A percentile compares a stretch with the other conserved stretches of the same genome.
phyloP scores from a whole-genome alignment of 75 land plant species.

The Ceratopteris richardii region DNA sequence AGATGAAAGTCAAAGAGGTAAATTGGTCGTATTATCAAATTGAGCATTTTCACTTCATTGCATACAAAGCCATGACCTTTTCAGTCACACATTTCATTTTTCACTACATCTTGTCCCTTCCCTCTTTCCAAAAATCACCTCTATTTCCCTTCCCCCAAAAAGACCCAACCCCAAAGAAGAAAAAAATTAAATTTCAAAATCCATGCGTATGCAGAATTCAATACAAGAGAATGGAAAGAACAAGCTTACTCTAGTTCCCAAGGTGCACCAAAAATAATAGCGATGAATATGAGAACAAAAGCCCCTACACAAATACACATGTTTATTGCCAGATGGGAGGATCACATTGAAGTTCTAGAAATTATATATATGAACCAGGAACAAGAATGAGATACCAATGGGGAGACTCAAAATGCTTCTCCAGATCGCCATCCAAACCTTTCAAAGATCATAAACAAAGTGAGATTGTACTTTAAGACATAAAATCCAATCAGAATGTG shows the following conservation, averaged over 20 bases:
- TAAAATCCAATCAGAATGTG: neutral
- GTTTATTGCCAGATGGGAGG: too few species aligned
- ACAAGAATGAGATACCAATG: constrained; percentile 22
- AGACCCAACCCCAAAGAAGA: neutral
- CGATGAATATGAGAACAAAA: neutral
- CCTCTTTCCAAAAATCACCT: too few species aligned
- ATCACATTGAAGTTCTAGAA: too few species aligned
- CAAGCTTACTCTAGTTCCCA: neutral
- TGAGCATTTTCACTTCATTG: too few species aligned
- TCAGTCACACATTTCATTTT: too few species aligned
- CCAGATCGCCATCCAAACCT: constrained; percentile 21
- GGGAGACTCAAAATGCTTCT: constrained; percentile 19
- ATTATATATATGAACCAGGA: too few species aligned
- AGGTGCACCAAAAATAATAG: neutral
- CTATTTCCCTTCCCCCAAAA: too few species aligned
- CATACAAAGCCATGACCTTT: too few species aligned
- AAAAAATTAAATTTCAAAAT: neutral
- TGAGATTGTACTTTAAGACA: neutral
- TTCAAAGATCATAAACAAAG: neutral
- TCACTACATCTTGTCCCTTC: too few species aligned
- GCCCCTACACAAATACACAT: neutral
- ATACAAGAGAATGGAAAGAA: neutral
- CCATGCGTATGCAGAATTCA: neutral
- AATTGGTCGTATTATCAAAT: too few species aligned
- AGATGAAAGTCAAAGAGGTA: too few species aligned